phyloP scores from a whole-genome alignment of 192 early-diverging fungal genomes.

The Dissophora globulifera region DNA sequence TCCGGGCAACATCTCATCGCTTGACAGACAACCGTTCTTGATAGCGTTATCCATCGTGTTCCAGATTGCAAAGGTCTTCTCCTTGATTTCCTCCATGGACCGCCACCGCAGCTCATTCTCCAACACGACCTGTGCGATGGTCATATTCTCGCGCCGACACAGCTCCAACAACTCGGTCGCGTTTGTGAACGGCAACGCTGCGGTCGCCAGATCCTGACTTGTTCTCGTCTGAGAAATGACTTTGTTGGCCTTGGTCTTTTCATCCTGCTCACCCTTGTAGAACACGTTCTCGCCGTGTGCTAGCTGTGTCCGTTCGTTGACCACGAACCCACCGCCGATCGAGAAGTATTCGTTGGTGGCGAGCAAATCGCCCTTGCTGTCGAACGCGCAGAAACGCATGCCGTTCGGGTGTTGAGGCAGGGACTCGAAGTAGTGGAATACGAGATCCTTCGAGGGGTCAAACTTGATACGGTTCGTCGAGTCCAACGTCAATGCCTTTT shows the following conservation, averaged over 20 bases:
- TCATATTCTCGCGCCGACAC: constrained; percentile 83
- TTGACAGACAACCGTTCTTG: constrained; percentile 75
- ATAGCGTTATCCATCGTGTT: constrained; percentile 92
- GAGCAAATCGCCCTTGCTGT: constrained; percentile 77
- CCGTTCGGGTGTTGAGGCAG: constrained; percentile 97
- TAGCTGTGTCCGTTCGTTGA: constrained; percentile 88
- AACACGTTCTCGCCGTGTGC: constrained; percentile 72
- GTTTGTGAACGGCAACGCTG: constrained; percentile 86
- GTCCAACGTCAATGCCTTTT: constrained; percentile 76
- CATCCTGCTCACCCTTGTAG: constrained; percentile 56
- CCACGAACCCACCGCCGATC: constrained; percentile 96
- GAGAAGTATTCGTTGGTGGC: constrained; percentile 97
- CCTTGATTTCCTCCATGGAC: constrained; percentile 80
- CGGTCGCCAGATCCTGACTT: constrained; percentile 77
- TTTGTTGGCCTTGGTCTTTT: constrained; percentile 48
- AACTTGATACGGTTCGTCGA: constrained; percentile 84
- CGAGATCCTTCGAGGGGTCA: constrained; percentile 82
- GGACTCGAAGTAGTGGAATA: constrained; percentile 89
- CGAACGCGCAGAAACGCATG: constrained; percentile 92
- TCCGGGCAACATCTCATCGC: constrained; percentile 77
- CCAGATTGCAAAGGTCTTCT: constrained; percentile 85
- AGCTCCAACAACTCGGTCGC: constrained; percentile 81
- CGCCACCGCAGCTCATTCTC: constrained; percentile 95
- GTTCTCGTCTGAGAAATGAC: constrained; percentile 62
- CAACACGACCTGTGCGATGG: constrained; percentile 96